Percentiles rank a stretch among this genome's conserved stretches.
Evolutionary conservation across 2,329 filamentous ascomycete genomes (phyloP).

Genomic region (Malbranchea cinnamomea): DNA sequence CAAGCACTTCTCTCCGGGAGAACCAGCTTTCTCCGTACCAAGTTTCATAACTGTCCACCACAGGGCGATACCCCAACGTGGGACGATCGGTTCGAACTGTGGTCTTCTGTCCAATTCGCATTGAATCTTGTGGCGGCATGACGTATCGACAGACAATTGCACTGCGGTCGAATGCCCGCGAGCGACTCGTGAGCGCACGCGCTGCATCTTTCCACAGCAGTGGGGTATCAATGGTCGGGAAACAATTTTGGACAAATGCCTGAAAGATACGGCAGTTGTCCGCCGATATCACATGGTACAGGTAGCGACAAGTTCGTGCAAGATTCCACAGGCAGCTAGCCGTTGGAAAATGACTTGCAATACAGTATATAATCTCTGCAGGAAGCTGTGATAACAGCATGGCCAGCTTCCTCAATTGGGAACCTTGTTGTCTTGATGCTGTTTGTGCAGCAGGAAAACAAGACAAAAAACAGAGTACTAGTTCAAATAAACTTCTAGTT

Average conservation of each 20-base stretch:
- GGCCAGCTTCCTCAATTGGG: background rate
- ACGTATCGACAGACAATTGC: constrained; percentile 41
- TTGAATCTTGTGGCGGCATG: constrained; percentile 29
- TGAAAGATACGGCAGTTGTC: constrained; percentile 34
- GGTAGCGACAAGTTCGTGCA: constrained; percentile 29
- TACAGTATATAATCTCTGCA: constrained; percentile 29
- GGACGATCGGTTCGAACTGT: constrained; percentile 33
- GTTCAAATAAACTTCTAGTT: no score
- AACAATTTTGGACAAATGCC: constrained; percentile 33
- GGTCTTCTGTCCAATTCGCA: constrained; percentile 18
- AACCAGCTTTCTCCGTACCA: constrained; percentile 31
- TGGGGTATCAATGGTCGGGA: constrained; percentile 31
- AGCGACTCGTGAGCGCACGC: constrained; percentile 40
- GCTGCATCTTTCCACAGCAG: constrained; percentile 36
- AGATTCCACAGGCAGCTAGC: constrained; percentile 31
- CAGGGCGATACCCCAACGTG: constrained; percentile 42
- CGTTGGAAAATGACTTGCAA: constrained; percentile 29
- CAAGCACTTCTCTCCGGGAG: constrained; percentile 40
- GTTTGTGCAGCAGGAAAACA: no score
- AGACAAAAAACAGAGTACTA: no score
- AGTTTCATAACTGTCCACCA: constrained; percentile 43
- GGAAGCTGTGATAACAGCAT: constrained; percentile 24
- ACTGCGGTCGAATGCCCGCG: constrained; percentile 41
- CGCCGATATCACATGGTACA: constrained; percentile 31
- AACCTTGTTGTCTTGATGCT: no score